phyloP scores from a whole-genome alignment of 805 yeast species.

The Metschnikowia lochheadii region DNA sequence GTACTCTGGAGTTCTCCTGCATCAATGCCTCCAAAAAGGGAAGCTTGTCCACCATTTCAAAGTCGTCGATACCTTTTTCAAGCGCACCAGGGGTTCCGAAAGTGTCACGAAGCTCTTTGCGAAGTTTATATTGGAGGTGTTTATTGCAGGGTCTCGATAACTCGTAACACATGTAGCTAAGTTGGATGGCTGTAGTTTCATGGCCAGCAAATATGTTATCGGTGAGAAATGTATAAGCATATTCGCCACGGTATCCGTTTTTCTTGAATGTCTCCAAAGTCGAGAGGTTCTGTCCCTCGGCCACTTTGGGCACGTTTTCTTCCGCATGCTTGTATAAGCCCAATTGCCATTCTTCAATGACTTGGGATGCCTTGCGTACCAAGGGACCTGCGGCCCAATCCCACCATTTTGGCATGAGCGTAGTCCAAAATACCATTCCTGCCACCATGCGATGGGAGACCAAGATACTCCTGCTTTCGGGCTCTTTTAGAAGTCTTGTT shows the following conservation, averaged over 20 bases:
- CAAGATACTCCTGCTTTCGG: conserved; percentile 35
- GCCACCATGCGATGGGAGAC: conserved; percentile 48
- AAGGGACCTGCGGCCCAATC: conserved; percentile 41
- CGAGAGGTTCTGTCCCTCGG: conserved; percentile 20
- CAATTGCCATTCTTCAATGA: conserved; percentile 46
- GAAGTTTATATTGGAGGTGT: conserved; percentile 44
- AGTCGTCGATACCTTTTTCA: conserved; percentile 21
- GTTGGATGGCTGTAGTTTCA: conserved; percentile 47
- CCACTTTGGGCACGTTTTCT: conserved; percentile 22
- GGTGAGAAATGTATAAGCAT: conserved; percentile 39
- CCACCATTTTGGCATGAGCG: conserved; percentile 54
- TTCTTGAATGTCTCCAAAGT: conserved; percentile 34
- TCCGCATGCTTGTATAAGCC: conserved; percentile 33
- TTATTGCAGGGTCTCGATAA: conserved; percentile 48
- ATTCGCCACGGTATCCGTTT: conserved; percentile 27
- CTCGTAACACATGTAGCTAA: conserved; percentile 57
- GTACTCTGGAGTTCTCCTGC: conserved; percentile 57
- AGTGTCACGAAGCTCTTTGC: conserved; percentile 39
- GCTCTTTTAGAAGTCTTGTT: conserved; percentile 40
- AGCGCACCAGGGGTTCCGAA: conserved; percentile 29
- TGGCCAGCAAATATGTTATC: conserved; percentile 79
- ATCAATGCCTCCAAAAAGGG: conserved; percentile 60
- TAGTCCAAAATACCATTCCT: conserved; percentile 63
- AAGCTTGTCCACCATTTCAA: conserved; percentile 47
- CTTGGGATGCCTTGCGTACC: conserved; percentile 34